Evolutionary conservation across 73 alveolate genomes (phyloP).

Genomic region (Paramecium octaurelia): DNA sequence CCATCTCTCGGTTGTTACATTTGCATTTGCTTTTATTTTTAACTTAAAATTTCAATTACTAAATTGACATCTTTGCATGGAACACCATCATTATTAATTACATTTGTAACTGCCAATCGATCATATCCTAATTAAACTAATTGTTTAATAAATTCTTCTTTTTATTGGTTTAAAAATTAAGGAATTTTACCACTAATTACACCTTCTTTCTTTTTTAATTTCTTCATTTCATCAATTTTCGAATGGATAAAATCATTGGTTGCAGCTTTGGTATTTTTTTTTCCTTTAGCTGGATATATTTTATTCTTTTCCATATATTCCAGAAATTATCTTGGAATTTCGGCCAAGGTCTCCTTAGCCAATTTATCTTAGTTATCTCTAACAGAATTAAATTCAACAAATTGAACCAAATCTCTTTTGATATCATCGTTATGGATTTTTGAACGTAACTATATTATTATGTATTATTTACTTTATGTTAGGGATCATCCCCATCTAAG

Average conservation of each 20-base stretch:
- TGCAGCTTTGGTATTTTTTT: slow-evolving; percentile 56
- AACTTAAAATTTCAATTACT: slow-evolving; percentile 4
- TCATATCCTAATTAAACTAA: not conserved
- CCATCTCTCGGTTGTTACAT: not conserved
- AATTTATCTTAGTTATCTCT: slow-evolving; percentile 71
- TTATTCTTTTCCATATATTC: slow-evolving; percentile 68
- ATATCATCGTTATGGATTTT: slow-evolving; percentile 62
- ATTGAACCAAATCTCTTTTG: slow-evolving; percentile 84
- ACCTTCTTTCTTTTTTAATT: slow-evolving; percentile 41
- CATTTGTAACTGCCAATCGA: not conserved
- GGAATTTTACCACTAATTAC: slow-evolving; percentile 25
- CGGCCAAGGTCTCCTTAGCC: slow-evolving; percentile 88
- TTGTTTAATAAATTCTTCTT: slow-evolving; percentile 11
- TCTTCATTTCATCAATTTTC: slow-evolving; percentile 61
- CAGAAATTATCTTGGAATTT: slow-evolving; percentile 86
- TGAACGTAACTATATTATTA: slow-evolving; percentile 67
- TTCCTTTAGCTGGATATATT: slow-evolving; percentile 68
- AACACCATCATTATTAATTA: slow-evolving; percentile 27
- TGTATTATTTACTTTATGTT: not conserved
- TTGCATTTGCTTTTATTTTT: not conserved
- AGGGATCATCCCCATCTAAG: slow-evolving; percentile 88
- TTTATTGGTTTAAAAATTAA: slow-evolving; percentile 12
- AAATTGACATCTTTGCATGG: slow-evolving; percentile 35
- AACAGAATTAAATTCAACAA: slow-evolving; percentile 82
- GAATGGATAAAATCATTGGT: slow-evolving; percentile 53